Evolutionary conservation across 257 asterid genomes (phyloP).

Genomic region (Anisodus tanguticus): DNA sequence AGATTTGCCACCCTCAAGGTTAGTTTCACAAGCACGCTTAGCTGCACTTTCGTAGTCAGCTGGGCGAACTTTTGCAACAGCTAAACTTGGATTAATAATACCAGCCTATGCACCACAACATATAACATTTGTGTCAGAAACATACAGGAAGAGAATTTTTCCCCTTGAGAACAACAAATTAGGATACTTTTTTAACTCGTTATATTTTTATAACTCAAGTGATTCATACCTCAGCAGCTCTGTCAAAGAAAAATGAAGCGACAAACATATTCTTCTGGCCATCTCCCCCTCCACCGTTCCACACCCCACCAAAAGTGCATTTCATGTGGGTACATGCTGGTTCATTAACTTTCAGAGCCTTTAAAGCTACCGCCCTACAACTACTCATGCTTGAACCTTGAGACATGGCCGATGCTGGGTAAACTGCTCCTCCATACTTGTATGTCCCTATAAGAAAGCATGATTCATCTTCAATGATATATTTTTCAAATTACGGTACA

Average conservation of each 20-base stretch:
- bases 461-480: slow-evolving; percentile 2
- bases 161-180: neutral
- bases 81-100: slow-evolving; percentile 64
- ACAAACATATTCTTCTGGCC: slow-evolving; percentile 94
- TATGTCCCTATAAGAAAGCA: slow-evolving; percentile 60
- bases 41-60: slow-evolving; percentile 86
- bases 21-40: slow-evolving; percentile 76
- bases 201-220: slow-evolving; percentile 12
- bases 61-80: slow-evolving; percentile 84
- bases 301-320: slow-evolving; percentile 95
- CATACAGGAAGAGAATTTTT: neutral
- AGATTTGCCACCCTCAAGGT: slow-evolving; percentile 64
- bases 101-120: slow-evolving; percentile 62
- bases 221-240: slow-evolving; percentile 89
- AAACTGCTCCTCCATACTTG: slow-evolving; percentile 70
- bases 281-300: slow-evolving; percentile 99
- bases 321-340: slow-evolving; percentile 90
- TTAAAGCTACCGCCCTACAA: slow-evolving; percentile 69
- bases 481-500: neutral
- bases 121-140: neutral
- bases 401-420: slow-evolving; percentile 59
- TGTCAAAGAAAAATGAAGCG: slow-evolving; percentile 93
- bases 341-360: slow-evolving; percentile 84
- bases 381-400: slow-evolving; percentile 74
- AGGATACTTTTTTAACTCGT: neutral